Evolutionary conservation across 2,329 filamentous ascomycete genomes (phyloP).

Genomic region (Eurotiales sp.): DNA sequence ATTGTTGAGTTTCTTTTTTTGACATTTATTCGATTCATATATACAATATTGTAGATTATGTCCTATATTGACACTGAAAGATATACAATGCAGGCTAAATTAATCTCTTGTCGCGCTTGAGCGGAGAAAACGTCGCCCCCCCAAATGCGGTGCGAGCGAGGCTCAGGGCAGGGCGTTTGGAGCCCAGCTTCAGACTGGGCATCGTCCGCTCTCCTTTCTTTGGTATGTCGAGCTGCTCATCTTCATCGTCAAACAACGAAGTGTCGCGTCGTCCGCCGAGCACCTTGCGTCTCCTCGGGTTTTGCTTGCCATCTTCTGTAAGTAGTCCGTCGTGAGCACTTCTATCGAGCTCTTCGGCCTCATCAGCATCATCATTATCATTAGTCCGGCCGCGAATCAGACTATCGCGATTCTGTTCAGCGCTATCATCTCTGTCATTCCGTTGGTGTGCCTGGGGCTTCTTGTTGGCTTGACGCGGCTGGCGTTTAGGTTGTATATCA

Average conservation of each 20-base stretch:
- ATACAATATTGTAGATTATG: not conserved
- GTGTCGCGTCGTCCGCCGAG: conserved; percentile 58
- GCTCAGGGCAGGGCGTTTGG: conserved; percentile 17
- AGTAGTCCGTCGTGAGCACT: not conserved
- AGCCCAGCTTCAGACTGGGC: conserved; percentile 18
- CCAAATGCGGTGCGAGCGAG: conserved; percentile 34
- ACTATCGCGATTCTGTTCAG: not conserved
- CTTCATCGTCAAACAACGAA: conserved; percentile 69
- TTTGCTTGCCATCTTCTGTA: conserved; percentile 29
- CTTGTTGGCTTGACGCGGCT: not conserved
- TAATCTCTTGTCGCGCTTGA: conserved; percentile 64
- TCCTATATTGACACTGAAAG: not conserved
- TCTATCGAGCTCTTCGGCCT: not conserved
- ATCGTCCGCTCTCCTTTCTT: conserved; percentile 27
- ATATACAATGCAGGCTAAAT: conserved; percentile 11
- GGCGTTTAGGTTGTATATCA: conserved; percentile 17
- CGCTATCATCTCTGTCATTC: not conserved
- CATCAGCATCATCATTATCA: not conserved
- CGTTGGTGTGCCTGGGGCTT: not conserved
- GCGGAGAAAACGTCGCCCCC: conserved; percentile 61
- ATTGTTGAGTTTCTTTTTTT: no score
- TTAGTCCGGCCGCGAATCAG: not conserved
- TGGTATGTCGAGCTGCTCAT: conserved; percentile 44
- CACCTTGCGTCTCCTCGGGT: conserved; percentile 70
- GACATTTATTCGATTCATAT: no score